These are phyloP conservation scores for Termitomyces eurrhizus DNA, from an alignment of 768 basidiomycete genomes.

Conservation along the genomic window DNA sequence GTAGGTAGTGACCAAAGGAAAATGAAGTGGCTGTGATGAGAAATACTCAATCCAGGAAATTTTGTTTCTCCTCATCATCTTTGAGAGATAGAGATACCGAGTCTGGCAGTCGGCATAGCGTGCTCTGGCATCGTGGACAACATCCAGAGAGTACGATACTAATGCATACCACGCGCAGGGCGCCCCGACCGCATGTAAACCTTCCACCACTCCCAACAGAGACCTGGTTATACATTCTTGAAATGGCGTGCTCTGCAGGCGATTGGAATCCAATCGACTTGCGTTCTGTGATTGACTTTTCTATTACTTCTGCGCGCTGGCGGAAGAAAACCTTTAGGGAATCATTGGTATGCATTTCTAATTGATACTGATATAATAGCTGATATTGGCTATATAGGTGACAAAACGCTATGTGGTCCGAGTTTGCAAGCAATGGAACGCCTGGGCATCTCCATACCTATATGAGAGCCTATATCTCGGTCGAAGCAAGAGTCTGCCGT, in stretches of 20 bases:
- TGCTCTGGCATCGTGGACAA: neutral
- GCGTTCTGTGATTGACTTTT: slow-evolving; percentile 12
- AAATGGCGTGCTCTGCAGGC: slow-evolving; percentile 17
- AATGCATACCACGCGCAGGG: slow-evolving; percentile 15
- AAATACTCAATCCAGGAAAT: neutral
- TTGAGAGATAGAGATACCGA: neutral
- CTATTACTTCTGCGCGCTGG: slow-evolving; percentile 11
- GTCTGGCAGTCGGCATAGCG: neutral
- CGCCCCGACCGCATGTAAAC: slow-evolving; percentile 1
- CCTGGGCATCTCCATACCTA: slow-evolving; percentile 18
- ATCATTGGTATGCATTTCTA: slow-evolving; percentile 20
- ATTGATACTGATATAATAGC: neutral
- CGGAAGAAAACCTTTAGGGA: slow-evolving; percentile 12
- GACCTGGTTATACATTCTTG: slow-evolving; percentile 23
- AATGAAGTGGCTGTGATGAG: neutral
- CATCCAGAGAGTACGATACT: neutral
- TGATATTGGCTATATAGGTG: slow-evolving; percentile 12
- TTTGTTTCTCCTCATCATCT: neutral
- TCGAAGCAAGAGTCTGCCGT: slow-evolving; percentile 6
- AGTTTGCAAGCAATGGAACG: slow-evolving; percentile 24
- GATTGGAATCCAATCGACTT: slow-evolving; percentile 20
- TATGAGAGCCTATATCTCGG: slow-evolving; percentile 22
- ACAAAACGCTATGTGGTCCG: slow-evolving; percentile 22
- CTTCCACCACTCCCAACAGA: slow-evolving; percentile 25
- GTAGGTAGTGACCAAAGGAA: neutral